Percentiles rank a stretch among this genome's conserved stretches.
These are phyloP conservation scores for Torulaspora maleeae DNA, from an alignment of 805 yeast species.

Conservation along the genomic window DNA sequence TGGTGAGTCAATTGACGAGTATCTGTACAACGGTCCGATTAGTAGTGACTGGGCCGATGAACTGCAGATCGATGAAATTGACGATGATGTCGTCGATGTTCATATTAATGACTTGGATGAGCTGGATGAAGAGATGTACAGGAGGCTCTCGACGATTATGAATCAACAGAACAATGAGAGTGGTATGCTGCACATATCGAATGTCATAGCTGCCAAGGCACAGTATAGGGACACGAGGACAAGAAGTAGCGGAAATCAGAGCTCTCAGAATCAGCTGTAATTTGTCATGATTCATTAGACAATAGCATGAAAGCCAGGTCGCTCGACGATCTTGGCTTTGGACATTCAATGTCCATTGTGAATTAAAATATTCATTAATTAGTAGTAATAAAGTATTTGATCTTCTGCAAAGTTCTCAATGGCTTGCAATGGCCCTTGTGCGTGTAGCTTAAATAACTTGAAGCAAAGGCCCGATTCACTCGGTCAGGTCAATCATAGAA, in stretches of 20 bases:
- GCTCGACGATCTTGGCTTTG: no score
- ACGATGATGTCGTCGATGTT: slow-evolving; percentile 27
- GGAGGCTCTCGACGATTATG: slow-evolving; percentile 18
- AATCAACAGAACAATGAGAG: slow-evolving; percentile 1
- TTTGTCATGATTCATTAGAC: no score
- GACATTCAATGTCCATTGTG: no score
- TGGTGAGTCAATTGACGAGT: slow-evolving; percentile 11
- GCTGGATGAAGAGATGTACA: slow-evolving; percentile 32
- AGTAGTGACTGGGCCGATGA: slow-evolving; percentile 10
- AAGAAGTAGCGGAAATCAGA: not conserved
- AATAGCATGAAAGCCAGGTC: no score
- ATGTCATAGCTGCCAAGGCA: not conserved
- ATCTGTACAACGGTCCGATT: slow-evolving; percentile 13
- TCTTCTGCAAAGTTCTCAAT: no score
- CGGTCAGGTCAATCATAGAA: no score
- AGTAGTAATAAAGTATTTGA: no score
- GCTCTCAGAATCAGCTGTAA: not conserved
- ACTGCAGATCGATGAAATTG: slow-evolving; percentile 19
- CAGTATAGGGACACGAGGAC: not conserved
- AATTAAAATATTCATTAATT: no score
- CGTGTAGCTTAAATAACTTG: no score
- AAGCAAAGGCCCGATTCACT: no score
- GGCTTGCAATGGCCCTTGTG: no score
- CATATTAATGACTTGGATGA: slow-evolving; percentile 31
- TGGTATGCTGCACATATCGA: slow-evolving; percentile 2